Conservation (phyloP, 164 flowering plant species). For the grape (Vitis vinifera) region DNA sequence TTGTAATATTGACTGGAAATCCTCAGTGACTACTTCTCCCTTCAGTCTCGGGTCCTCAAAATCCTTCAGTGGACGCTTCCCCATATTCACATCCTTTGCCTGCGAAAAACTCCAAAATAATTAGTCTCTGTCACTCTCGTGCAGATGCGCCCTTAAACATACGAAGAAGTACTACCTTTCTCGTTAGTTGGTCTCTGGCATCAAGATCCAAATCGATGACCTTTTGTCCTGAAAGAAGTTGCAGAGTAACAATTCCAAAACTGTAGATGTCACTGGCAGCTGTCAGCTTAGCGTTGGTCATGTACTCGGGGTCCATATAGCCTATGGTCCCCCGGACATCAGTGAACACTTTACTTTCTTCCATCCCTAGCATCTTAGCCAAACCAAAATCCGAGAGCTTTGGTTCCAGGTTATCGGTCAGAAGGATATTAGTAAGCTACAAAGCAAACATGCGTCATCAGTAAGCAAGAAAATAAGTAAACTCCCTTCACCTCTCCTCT, state of each 20-base stretch:
- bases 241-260: conserved; percentile 66
- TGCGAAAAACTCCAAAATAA: conserved; percentile 15
- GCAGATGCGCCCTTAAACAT: background rate
- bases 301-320: conserved; percentile 83
- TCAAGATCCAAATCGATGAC: conserved; percentile 67
- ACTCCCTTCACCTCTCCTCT: no score
- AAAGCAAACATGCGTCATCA: conserved; percentile 1
- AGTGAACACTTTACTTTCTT: conserved; percentile 74
- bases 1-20: conserved; percentile 54
- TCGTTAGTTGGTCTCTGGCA: conserved; percentile 64
- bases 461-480: no score
- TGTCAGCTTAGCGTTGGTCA: conserved; percentile 76
- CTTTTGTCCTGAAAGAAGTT: conserved; percentile 65
- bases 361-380: conserved; percentile 71
- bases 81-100: conserved; percentile 70
- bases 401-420: conserved; percentile 57
- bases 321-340: conserved; percentile 79
- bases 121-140: background rate
- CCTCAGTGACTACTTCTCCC: conserved; percentile 39
- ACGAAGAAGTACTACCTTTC: conserved; percentile 34
- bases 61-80: conserved; percentile 48
- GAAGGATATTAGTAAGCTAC: conserved; percentile 75
- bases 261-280: conserved; percentile 73
- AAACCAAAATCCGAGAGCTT: conserved; percentile 84
- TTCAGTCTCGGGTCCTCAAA: conserved; percentile 58